Base-by-base conservation (phyloP, 345 rosid species). In the Excoecaria agallocha region DNA sequence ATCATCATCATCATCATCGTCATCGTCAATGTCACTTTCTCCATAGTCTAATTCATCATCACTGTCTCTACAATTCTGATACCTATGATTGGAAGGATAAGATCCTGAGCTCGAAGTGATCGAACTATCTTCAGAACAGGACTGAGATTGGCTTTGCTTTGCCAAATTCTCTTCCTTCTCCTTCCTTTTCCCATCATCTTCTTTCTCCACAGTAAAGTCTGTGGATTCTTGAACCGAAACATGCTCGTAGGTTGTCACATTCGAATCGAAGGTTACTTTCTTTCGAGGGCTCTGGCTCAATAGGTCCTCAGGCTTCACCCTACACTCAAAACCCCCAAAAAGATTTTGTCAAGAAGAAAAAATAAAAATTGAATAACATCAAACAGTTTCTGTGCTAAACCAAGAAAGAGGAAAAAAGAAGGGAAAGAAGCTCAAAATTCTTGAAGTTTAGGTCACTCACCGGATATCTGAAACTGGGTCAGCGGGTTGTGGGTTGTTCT, bases 211-310 rank as follows among this genome's bases (percentile, higher is more conserved):
- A 17, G 80, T 61, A 62, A 70, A 52, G 15, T 83, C 85, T 11
- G 71, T 70, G 12, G 81, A 83, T 74, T 89, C 91, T 60, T 85
- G 76, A 10, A 76, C 45, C 17, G 60, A 79, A 80, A 86, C 82
- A 66, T 79, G 89, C 58, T 93, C 98, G 70, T 89, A 87, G 13
- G 96, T 86, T 76, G 69, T 80, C 80, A 93, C 86, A 78, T 87
- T 70, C 38, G 89, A 76, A 78, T 91, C 89, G 61, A 93, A 96
- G 1, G 94, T 90, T 19, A 93, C 99, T 84, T 86, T 93, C 86
- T 89, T 93, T 30, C 80, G 72, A 79, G 79, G 30, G 78, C 79
- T 76, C 74, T 73, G 78, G 77, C 82, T 76, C 61, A 79, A 71
- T 73, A 71, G 82, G 73, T 83, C 87, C 81, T 87, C 89, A 37